Evolutionary conservation across 2,329 filamentous ascomycete species (phyloP).

Genomic region (Colletotrichum liriopes): DNA sequence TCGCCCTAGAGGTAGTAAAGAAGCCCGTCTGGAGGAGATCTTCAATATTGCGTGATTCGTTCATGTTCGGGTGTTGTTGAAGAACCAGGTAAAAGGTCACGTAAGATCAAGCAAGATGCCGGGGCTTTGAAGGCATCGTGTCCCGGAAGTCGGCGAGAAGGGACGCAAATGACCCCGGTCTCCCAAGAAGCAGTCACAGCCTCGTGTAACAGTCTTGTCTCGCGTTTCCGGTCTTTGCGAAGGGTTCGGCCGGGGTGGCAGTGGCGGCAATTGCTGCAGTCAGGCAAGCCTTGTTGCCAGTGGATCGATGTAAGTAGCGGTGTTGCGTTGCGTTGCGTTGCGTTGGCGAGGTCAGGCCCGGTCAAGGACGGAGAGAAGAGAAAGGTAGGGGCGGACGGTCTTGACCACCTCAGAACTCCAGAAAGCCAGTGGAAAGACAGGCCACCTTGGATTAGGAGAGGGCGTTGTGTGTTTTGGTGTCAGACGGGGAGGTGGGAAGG

Average conservation of each 20-base stretch:
- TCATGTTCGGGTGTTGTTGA: constrained; percentile 53
- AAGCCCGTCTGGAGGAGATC: constrained; percentile 65
- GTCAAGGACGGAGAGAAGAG: constrained; percentile 17
- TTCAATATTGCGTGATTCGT: constrained; percentile 61
- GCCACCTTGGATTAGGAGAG: constrained; percentile 11
- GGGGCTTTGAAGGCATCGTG: constrained; percentile 38
- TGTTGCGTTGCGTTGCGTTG: constrained; percentile 12
- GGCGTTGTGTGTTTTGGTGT: constrained; percentile 27
- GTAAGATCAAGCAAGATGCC: constrained; percentile 20
- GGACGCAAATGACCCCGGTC: constrained; percentile 14
- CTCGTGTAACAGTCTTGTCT: constrained; percentile 20
- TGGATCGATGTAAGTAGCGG: constrained; percentile 6
- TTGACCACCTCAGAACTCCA: constrained; percentile 7
- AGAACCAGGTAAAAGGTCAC: constrained; percentile 12
- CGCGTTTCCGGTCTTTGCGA: not conserved
- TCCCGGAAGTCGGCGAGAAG: constrained; percentile 19
- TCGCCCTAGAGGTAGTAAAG: constrained; percentile 64
- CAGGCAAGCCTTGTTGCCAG: not conserved
- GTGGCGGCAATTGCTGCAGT: constrained; percentile 10
- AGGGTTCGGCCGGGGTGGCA: constrained; percentile 3
- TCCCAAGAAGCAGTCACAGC: constrained; percentile 27
- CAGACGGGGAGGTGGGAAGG: constrained; percentile 26
- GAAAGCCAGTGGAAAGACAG: constrained; percentile 12
- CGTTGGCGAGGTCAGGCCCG: constrained; percentile 6
- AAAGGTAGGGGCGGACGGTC: constrained; percentile 9